These are phyloP conservation scores for Clathrus columnatus DNA, from an alignment of 768 basidiomycete genomes.

Conservation along the genomic window DNA sequence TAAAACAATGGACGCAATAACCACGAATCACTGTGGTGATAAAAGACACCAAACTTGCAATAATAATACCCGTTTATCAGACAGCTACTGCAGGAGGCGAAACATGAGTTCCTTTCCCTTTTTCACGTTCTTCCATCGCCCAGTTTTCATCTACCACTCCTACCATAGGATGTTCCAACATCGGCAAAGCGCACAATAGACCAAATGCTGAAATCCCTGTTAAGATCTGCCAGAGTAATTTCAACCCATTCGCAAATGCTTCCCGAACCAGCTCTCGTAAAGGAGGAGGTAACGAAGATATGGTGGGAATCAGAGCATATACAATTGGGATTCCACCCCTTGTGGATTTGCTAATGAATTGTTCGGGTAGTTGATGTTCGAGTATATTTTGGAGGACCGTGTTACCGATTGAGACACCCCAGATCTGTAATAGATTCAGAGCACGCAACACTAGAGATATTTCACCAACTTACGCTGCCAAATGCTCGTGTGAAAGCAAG, in stretches of 20 bases:
- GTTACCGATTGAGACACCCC: constrained; percentile 27
- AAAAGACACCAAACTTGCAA: too few relatives aligned
- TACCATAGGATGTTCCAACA: constrained; percentile 23
- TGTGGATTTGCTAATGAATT: constrained; percentile 13
- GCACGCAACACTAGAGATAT: background rate
- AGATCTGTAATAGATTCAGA: constrained; percentile 11
- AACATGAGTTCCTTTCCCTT: too few relatives aligned
- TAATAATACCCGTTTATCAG: too few relatives aligned
- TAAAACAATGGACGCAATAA: too few relatives aligned
- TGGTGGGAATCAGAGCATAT: constrained; percentile 16
- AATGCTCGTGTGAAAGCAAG: constrained; percentile 18
- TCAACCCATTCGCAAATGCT: constrained; percentile 23
- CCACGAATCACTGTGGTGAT: too few relatives aligned
- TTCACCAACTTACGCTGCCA: constrained; percentile 9
- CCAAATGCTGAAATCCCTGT: constrained; percentile 22
- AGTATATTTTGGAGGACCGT: constrained; percentile 28
- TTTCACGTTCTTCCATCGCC: too few relatives aligned
- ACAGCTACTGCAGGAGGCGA: too few relatives aligned
- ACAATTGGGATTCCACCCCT: constrained; percentile 10
- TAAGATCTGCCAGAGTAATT: constrained; percentile 24
- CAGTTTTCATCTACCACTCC: constrained; percentile 24
- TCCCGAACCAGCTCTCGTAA: constrained; percentile 14
- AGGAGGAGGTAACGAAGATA: constrained; percentile 14
- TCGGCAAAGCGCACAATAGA: constrained; percentile 18
- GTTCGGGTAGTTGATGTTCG: constrained; percentile 16